Evolutionary conservation across 208 protist genomes (phyloP).

Genomic region (Crithidia mellificae): DNA sequence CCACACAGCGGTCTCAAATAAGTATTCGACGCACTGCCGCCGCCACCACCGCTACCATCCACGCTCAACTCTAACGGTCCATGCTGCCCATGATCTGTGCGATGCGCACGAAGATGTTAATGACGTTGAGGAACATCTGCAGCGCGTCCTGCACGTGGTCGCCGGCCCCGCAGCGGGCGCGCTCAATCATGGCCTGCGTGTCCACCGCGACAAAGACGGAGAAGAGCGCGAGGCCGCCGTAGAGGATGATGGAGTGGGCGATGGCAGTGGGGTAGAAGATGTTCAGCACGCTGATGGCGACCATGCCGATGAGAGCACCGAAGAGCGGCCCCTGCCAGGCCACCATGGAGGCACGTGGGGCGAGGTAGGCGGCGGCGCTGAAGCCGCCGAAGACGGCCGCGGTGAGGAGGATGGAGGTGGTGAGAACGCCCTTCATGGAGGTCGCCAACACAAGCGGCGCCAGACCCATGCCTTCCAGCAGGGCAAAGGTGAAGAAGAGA

Average conservation of each 20-base stretch:
- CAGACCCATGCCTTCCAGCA: slow-evolving; percentile 85
- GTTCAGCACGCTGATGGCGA: slow-evolving; percentile 82
- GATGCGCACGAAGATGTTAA: slow-evolving; percentile 91
- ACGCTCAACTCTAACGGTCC: slow-evolving; percentile 48
- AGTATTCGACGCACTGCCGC: too few relatives aligned
- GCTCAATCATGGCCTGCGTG: slow-evolving; percentile 91
- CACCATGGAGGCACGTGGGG: slow-evolving; percentile 76
- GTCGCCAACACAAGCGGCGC: slow-evolving; percentile 76
- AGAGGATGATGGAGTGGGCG: slow-evolving; percentile 83
- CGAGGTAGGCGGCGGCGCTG: slow-evolving; percentile 80
- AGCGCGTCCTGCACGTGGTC: slow-evolving; percentile 86
- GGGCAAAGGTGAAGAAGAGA: slow-evolving; percentile 79
- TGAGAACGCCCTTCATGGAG: slow-evolving; percentile 79
- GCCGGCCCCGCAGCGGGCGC: slow-evolving; percentile 75
- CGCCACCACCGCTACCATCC: too few relatives aligned
- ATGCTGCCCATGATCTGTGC: slow-evolving; percentile 78
- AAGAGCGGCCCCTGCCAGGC: slow-evolving; percentile 88
- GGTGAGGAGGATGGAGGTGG: slow-evolving; percentile 79
- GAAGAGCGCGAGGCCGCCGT: slow-evolving; percentile 87
- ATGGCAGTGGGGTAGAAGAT: slow-evolving; percentile 88
- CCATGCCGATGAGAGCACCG: slow-evolving; percentile 81
- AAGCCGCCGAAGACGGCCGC: slow-evolving; percentile 86
- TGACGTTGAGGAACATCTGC: slow-evolving; percentile 84
- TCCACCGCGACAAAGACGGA: slow-evolving; percentile 80
- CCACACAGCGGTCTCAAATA: too few relatives aligned